Conservation (phyloP, 1,139 yeast genomes). For the Candida sp. region DNA sequence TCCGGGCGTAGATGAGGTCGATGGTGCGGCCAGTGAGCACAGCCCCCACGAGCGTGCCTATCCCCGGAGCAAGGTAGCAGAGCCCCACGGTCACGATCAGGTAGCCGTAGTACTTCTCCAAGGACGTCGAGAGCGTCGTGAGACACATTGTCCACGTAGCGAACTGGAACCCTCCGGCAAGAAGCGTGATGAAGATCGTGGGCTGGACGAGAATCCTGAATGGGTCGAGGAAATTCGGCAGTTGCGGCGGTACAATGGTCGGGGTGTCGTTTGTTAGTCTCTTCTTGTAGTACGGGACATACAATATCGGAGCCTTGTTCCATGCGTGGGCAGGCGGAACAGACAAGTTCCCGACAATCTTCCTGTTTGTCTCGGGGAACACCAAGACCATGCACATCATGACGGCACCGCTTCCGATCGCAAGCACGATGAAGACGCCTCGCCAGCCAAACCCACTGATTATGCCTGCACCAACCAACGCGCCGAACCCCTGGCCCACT, state of each 20-base stretch:
- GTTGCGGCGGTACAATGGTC: slow-evolving; percentile 25
- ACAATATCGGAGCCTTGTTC: slow-evolving; percentile 48
- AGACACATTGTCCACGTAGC: slow-evolving; percentile 73
- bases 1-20: slow-evolving; percentile 34
- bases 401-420: slow-evolving; percentile 57
- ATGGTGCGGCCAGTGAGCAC: slow-evolving; percentile 48
- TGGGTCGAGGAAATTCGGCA: slow-evolving; percentile 48
- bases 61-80: slow-evolving; percentile 63
- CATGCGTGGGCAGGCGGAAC: slow-evolving; percentile 43
- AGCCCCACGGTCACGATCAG: slow-evolving; percentile 61
- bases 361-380: slow-evolving; percentile 75
- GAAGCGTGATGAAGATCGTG: slow-evolving; percentile 26
- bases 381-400: slow-evolving; percentile 38
- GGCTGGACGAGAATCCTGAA: slow-evolving; percentile 41
- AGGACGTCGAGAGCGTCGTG: slow-evolving; percentile 63
- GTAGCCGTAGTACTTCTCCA: slow-evolving; percentile 52
- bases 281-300: slow-evolving; percentile 18
- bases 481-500: slow-evolving; percentile 78
- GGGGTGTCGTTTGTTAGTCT: slow-evolving; percentile 20
- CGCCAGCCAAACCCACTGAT: slow-evolving; percentile 70
- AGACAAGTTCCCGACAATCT: slow-evolving; percentile 71
- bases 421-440: slow-evolving; percentile 75
- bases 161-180: slow-evolving; percentile 66
- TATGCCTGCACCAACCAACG: slow-evolving; percentile 72
- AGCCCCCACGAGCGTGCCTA: slow-evolving; percentile 61